phyloP scores from a whole-genome alignment of 1,284 basidiomycete species.

The Irpex sp. region DNA sequence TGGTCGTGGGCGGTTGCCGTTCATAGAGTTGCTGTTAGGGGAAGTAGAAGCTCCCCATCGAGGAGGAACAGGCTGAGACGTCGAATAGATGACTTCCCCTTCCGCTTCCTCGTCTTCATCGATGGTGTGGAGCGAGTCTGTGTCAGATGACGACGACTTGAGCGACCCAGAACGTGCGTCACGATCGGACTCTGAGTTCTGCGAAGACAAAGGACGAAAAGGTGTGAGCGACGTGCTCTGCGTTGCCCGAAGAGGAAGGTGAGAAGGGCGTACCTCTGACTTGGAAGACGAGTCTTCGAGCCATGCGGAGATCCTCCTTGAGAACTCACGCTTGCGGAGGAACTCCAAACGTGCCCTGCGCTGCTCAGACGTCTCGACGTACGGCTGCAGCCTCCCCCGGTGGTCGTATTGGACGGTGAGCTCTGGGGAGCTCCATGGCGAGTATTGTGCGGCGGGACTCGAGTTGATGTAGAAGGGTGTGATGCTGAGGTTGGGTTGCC shows the following conservation, averaged over 20 bases:
- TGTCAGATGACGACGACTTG: constrained; percentile 4
- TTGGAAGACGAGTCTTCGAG: constrained; percentile 17
- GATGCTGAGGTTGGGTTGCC: not conserved
- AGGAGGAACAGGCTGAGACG: not conserved
- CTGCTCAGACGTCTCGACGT: constrained; percentile 23
- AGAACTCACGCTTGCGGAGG: constrained; percentile 28
- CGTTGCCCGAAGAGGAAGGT: not conserved
- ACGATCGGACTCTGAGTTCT: not conserved
- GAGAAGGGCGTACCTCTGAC: not conserved
- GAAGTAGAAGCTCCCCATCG: not conserved
- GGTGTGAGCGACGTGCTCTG: not conserved
- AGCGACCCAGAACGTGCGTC: not conserved
- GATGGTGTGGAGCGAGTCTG: constrained; percentile 10
- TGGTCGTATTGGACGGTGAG: constrained; percentile 10
- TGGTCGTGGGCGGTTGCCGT: constrained; percentile 11
- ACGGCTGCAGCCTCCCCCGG: constrained; percentile 15
- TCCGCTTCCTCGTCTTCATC: constrained; percentile 11
- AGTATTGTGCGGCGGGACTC: not conserved
- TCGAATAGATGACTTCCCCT: constrained; percentile 9
- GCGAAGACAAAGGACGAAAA: not conserved
- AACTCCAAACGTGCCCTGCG: constrained; percentile 27
- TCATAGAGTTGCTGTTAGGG: not conserved
- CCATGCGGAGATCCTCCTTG: constrained; percentile 26
- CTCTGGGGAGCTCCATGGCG: not conserved
- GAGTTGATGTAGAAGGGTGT: not conserved